Conservation (phyloP, 306 rosid species). For the Arachis stenosperma region DNA sequence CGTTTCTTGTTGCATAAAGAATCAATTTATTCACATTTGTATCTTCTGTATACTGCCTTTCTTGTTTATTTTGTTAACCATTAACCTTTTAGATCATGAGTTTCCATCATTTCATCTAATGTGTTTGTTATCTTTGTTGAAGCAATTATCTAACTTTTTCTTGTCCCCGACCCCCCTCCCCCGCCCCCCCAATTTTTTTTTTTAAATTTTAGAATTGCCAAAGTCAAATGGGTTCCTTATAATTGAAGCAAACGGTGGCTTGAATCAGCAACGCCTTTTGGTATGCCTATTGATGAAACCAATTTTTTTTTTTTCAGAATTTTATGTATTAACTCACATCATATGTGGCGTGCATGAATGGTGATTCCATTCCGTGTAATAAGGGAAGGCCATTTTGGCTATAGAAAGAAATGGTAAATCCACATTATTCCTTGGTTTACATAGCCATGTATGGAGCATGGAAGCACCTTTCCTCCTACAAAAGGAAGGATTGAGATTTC, state of each 20-base stretch:
- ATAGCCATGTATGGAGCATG: constrained; percentile 21
- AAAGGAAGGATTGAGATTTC: constrained; percentile 17
- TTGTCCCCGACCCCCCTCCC: constrained; percentile 1
- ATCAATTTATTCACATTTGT: constrained; percentile 1
- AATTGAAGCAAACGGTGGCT: constrained; percentile 97
- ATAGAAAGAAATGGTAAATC: background rate
- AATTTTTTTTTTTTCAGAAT: constrained; percentile 17
- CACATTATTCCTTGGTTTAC: background rate
- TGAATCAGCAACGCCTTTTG: constrained; percentile 95
- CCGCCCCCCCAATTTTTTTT: background rate
- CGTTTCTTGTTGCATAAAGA: constrained; percentile 18
- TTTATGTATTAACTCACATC: constrained; percentile 29
- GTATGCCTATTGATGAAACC: constrained; percentile 54
- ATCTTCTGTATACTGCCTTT: constrained; percentile 9
- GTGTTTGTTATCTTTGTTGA: constrained; percentile 32
- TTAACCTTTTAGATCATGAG: constrained; percentile 22
- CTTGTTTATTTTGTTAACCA: constrained; percentile 21
- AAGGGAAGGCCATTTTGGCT: constrained; percentile 2
- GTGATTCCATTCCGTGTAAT: constrained; percentile 25
- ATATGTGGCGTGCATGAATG: constrained; percentile 5
- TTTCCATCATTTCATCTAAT: constrained; percentile 21
- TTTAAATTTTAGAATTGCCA: constrained; percentile 69
- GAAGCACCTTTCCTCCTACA: constrained; percentile 22
- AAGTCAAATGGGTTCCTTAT: constrained; percentile 87
- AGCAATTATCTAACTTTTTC: constrained; percentile 37